A percentile compares a stretch with the other conserved stretches of the same genome.
Conservation (phyloP, 208 protist genomes). For the Trypanosoma conorhini region DNA sequence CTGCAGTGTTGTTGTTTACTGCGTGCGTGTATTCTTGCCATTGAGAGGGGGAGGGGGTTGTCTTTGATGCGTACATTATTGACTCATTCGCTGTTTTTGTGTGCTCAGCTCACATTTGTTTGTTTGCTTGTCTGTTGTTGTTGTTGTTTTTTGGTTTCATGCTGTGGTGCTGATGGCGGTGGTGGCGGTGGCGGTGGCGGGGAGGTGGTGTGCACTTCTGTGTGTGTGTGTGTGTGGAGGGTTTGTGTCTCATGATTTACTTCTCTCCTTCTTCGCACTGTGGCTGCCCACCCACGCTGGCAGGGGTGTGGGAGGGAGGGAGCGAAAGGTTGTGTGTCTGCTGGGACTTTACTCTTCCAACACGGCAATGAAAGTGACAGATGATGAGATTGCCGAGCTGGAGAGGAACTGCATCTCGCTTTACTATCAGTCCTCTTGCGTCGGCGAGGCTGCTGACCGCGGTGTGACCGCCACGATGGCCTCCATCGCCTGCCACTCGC, state of each 20-base stretch:
- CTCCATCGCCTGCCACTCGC: conserved; percentile 14
- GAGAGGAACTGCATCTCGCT: conserved; percentile 26
- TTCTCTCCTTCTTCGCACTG: not conserved
- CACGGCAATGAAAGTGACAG: conserved; percentile 26
- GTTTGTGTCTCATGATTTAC: not conserved
- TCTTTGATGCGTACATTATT: conserved; percentile 1
- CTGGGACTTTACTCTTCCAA: not conserved
- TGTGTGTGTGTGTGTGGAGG: not conserved
- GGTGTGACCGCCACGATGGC: not conserved
- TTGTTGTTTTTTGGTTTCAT: not conserved
- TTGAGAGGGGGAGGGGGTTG: no score
- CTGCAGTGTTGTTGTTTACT: not conserved
- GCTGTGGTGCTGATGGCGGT: not conserved
- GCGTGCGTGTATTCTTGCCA: not conserved
- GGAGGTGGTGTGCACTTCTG: not conserved
- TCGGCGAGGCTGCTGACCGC: not conserved
- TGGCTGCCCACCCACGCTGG: not conserved
- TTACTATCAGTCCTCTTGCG: conserved; percentile 23
- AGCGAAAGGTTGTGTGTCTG: not conserved
- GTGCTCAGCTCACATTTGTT: not conserved
- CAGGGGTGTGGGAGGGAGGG: not conserved
- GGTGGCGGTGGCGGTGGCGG: no score
- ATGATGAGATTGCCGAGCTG: conserved; percentile 30
- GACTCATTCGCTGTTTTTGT: conserved; percentile 6
- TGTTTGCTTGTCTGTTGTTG: conserved; percentile 3